Conservation (phyloP, 768 basidiomycete species). For the Mycena capillaripes region DNA sequence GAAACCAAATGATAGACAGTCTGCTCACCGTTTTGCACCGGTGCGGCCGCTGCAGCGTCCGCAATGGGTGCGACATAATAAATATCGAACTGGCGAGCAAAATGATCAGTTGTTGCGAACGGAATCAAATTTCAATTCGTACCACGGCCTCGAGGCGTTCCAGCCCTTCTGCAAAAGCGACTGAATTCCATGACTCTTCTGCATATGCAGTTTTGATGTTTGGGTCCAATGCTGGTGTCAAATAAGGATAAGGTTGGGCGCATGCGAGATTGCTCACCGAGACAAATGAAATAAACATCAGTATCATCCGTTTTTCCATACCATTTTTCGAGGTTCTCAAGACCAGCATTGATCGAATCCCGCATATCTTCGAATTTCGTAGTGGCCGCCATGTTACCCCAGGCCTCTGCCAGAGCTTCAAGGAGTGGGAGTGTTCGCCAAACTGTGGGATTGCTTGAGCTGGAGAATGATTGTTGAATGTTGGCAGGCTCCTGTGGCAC, state of each 20-base stretch:
- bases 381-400: conserved; percentile 36
- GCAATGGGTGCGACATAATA: background rate
- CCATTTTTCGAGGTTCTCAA: conserved; percentile 44
- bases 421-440: conserved; percentile 44
- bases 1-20: background rate
- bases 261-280: background rate
- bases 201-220: background rate
- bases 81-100: background rate
- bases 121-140: background rate
- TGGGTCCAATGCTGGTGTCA: background rate
- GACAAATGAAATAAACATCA: conserved; percentile 23
- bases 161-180: background rate
- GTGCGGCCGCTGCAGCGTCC: background rate
- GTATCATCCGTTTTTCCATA: conserved; percentile 39
- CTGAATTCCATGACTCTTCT: background rate
- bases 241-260: background rate
- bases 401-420: conserved; percentile 38
- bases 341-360: conserved; percentile 39
- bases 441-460: conserved; percentile 40
- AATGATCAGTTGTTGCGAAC: background rate
- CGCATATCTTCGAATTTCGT: conserved; percentile 37
- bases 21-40: background rate
- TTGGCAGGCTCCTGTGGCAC: conserved; percentile 42
- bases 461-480: conserved; percentile 44
- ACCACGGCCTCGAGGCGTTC: background rate